Base-by-base conservation (phyloP, 192 early-diverging fungal genomes). In the Umbelopsis sp. region DNA sequence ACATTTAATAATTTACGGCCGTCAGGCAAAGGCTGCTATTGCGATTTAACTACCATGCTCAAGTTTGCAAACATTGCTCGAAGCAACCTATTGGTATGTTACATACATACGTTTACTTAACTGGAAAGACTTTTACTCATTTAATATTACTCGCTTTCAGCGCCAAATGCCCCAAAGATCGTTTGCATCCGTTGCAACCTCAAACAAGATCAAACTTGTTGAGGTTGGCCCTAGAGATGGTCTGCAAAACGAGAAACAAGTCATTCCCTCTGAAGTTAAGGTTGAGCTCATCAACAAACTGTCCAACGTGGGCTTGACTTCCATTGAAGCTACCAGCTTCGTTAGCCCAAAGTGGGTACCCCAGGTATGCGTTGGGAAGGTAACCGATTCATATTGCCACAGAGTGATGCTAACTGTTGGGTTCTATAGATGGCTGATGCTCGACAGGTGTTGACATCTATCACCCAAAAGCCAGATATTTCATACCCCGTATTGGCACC, bases 321-420 rank as follows among this genome's bases (percentile, higher is more conserved):
- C 92, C 1, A 86, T 99, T 30, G 97, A 99, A 80, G 86, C 94
- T 12, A 95, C 95, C 1, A 92, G 93, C 66, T 97, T 99, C 82
- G 97, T 99, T 25, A 94, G 91, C 7, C 95, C 95, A 9, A 97
- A 97, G 79, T 96, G 93, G 93, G 95, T 99, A 2, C 97, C 97
- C 44, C 92, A 94, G 78, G 87, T 89, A 85, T 58, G 46, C 33
- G 18, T 13, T 15, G 16, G 18, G 50, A 33, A 41, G 13, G 33
- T n/a, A 4, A 27, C 33, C 20, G 23, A 49, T 49, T 49, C 64
- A 22, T 50, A 11, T 22, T 20, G 45, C 16, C 41, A 9, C 23
- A 6, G 51, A 8, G 9, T 2, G 1, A 50, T 21, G 3, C 25
- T 30, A 20, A 46, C 45, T 61, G 22, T 50, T 41, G 22, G n/a